Base-by-base conservation (phyloP, 331 rosid species). In the Ulmus americana region DNA sequence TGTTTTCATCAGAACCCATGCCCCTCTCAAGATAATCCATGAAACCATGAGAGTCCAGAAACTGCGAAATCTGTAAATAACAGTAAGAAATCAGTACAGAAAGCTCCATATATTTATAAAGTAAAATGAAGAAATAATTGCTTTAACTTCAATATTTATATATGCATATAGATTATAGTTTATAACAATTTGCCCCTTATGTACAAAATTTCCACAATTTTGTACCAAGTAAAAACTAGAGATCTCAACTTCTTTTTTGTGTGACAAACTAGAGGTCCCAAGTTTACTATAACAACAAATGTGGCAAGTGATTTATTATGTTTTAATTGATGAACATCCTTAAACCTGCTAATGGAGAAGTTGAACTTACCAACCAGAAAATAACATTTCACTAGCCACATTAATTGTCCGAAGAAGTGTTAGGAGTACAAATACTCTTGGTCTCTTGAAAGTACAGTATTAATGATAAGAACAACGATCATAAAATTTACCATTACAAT, bases 11-110 rank as follows among this genome's bases (percentile, higher is more conserved):
- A 44, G 91, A 81, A 76, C 95, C 87, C 67, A 82, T 45, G 56
- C 97, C 85, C 79, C 97, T 82, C 74, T 94, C 99, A 77, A 87
- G 58, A 78, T 90, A 94, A 79, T 94, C 99, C 82, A 94, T 42
- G 82, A 94, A 94, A 64, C 99, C 99, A 16, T 80, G 88, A 39
- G 99, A 87, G 16, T 94, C 99, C 59, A 94, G 83, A 82, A 94
- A 94, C 55, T 90, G 95, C 22, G 77, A 78, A 53, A 94, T 68
- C 99, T 90, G 95, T 55, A 39, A 63, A 80, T 59, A 45, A 13
- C 53, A 63, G 75, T 59, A 49, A 69, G 67, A 64, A 45, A 67
- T 42, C 66, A 77, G 76, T 59, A 48, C 52, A 59, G 47, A 61
- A 59, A 68, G 48, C 47, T 40, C 53, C 39, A 65, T 58, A 56